Conservation (phyloP, 768 basidiomycete species). For the Cytidiella melzeri region DNA sequence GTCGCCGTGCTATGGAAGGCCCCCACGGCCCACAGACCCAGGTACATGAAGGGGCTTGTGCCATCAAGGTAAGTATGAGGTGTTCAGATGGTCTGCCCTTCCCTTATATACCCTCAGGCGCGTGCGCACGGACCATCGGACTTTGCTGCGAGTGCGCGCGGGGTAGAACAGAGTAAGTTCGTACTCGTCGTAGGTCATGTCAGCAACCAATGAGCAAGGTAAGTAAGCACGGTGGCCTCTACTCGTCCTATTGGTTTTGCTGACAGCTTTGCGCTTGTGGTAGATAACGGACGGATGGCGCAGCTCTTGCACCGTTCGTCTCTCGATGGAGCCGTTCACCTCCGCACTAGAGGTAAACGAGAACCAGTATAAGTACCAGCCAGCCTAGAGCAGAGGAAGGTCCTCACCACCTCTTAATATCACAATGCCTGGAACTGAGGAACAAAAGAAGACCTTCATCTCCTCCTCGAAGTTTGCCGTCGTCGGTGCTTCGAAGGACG, state of each 20-base stretch:
- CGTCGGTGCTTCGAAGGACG: conserved; percentile 77
- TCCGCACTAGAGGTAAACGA: too few species aligned
- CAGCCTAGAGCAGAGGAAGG: neutral
- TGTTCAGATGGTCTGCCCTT: conserved; percentile 7
- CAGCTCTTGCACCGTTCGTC: neutral
- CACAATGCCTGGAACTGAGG: conserved; percentile 25
- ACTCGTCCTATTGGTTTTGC: neutral
- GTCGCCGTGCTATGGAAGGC: conserved; percentile 48
- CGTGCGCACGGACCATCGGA: conserved; percentile 23
- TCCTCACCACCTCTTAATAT: conserved; percentile 1
- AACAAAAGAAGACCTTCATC: conserved; percentile 52
- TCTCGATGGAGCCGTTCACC: neutral
- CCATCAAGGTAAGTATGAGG: conserved; percentile 32
- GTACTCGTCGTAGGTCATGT: neutral
- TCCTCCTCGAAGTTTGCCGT: conserved; percentile 65
- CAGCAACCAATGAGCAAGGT: neutral
- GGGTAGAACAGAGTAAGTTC: conserved; percentile 8
- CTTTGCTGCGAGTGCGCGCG: conserved; percentile 9
- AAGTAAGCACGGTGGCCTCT: neutral
- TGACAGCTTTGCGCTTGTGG: neutral
- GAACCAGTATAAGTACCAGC: conserved; percentile 1
- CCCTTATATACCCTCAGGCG: conserved; percentile 15
- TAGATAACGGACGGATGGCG: neutral
- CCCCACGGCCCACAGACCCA: conserved; percentile 31
- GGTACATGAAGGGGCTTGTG: conserved; percentile 31